These are phyloP conservation scores for Nematocida homosporus DNA, from an alignment of 371 early-diverging fungal genomes.

Conservation along the genomic window DNA sequence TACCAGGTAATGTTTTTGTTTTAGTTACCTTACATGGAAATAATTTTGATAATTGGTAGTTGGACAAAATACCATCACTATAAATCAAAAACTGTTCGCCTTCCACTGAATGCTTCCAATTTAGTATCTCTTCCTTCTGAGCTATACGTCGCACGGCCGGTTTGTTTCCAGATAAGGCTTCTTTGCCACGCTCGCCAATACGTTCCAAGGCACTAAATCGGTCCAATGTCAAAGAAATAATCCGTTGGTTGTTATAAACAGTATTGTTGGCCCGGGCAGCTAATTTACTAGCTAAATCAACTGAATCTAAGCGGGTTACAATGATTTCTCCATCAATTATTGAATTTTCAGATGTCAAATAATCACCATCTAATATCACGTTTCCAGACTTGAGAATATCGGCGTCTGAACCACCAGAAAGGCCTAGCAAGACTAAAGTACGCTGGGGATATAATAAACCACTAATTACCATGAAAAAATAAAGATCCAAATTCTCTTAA, in stretches of 20 bases:
- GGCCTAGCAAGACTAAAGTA: too few species aligned
- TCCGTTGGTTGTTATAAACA: not conserved
- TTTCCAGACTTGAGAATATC: too few species aligned
- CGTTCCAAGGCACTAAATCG: constrained; percentile 20
- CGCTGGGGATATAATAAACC: too few species aligned
- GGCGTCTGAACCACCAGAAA: too few species aligned
- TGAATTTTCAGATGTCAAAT: too few species aligned
- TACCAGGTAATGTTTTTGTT: constrained; percentile 15
- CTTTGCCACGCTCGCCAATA: not conserved
- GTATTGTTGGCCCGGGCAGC: not conserved
- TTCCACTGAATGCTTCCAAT: constrained; percentile 21
- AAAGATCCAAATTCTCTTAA: not conserved
- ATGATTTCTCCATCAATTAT: not conserved
- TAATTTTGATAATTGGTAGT: constrained; percentile 46
- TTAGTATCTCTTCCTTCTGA: constrained; percentile 11
- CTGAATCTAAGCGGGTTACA: not conserved
- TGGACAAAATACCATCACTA: constrained; percentile 18
- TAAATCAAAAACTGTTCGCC: constrained; percentile 53
- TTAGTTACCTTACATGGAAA: constrained; percentile 28
- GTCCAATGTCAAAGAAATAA: constrained; percentile 10
- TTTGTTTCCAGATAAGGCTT: not conserved
- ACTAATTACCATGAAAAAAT: not conserved
- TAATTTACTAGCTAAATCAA: not conserved
- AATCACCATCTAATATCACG: too few species aligned
- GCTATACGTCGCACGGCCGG: constrained; percentile 32